Evolutionary conservation across 306 rosid species (phyloP), one percentile per base, ranked within the genome.

Genomic region (Cercis canadensis): DNA sequence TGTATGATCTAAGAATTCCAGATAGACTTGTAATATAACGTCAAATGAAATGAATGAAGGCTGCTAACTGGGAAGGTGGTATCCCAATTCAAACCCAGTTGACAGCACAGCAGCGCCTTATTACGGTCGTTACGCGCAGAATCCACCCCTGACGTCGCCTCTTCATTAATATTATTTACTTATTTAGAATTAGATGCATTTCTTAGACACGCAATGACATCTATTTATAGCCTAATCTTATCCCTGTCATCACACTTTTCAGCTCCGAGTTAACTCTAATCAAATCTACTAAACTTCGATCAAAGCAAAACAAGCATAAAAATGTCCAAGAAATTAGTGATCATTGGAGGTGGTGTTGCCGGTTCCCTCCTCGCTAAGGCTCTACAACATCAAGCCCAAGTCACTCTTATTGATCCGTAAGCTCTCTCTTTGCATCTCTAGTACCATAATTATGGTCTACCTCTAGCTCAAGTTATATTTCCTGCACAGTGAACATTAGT

Each of bases 301-400:
- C 60, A 47, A 40, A 58, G 40, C 24, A 77, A n/a, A 17, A 10
- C 12, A 57, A 47, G 19, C 40, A 31, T 44, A 11, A 16, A 44
- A 49, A 81, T 81, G 85, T 79, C 7, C 36, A 78, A 78, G 75
- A 85, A 86, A 75, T 87, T 92, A 44, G 98, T 84, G 67, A 81
- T 92, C 37, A 15, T 89, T 31, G 98, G 98, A 61, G 98, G 96
- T 2, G 98, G 98, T 53, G 81, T 86, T n/a, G 96, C 92, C 4
- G 98, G 98, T 45, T 87, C 92, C 5, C 21, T 78, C 47, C 75
- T 92, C 0, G 91, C 96, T 21, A 86, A 86, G 71, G 79, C 74
- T 31, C 52, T 92, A 15, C 98, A 92, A 40, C 70, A 83, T 78
- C 77, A 44, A 7, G 82, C 89, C 11, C 47, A 78, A 31, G 80